Percentiles rank a stretch among this genome's conserved stretches.
Evolutionary conservation across 1,284 basidiomycete species (phyloP).

Genomic region (Fistulinella cinereoalba): DNA sequence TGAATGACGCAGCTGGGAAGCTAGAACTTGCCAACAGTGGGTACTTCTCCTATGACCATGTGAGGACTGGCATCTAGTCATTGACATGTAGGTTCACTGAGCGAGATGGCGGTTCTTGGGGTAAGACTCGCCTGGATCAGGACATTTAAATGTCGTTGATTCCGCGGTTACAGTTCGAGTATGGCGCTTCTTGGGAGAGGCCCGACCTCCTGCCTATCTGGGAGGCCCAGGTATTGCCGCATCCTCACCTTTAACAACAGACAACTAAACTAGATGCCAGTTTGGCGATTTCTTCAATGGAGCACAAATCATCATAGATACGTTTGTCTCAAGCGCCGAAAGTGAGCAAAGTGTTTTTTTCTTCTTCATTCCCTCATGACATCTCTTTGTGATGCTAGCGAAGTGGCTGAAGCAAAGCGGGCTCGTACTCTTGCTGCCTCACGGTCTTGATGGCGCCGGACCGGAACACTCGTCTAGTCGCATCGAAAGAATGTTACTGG

Average conservation of each 20-base stretch:
- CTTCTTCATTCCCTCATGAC: not conserved
- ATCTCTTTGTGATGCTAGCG: constrained; percentile 43
- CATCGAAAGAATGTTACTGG: constrained; percentile 84
- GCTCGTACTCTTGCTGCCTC: constrained; percentile 81
- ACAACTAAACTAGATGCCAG: constrained; percentile 30
- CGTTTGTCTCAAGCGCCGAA: constrained; percentile 80
- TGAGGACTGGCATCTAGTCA: not conserved
- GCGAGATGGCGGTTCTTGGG: constrained; percentile 83
- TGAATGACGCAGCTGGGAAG: constrained; percentile 57
- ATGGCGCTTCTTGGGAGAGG: constrained; percentile 83
- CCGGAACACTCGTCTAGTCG: constrained; percentile 88
- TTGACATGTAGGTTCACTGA: constrained; percentile 64
- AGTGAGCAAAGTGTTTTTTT: constrained; percentile 46
- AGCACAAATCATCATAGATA: constrained; percentile 86
- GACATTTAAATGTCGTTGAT: not conserved
- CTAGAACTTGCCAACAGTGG: constrained; percentile 83
- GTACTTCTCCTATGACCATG: constrained; percentile 23
- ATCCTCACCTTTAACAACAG: not conserved
- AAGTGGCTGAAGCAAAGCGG: constrained; percentile 95
- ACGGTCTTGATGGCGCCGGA: constrained; percentile 86
- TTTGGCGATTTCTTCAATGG: constrained; percentile 94
- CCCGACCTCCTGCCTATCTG: constrained; percentile 80
- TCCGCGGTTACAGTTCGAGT: constrained; percentile 62
- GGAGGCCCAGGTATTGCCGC: constrained; percentile 74
- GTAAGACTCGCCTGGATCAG: constrained; percentile 42